phyloP scores from a whole-genome alignment of 2,329 filamentous ascomycete species.

The Talaromyces verruculosus region DNA sequence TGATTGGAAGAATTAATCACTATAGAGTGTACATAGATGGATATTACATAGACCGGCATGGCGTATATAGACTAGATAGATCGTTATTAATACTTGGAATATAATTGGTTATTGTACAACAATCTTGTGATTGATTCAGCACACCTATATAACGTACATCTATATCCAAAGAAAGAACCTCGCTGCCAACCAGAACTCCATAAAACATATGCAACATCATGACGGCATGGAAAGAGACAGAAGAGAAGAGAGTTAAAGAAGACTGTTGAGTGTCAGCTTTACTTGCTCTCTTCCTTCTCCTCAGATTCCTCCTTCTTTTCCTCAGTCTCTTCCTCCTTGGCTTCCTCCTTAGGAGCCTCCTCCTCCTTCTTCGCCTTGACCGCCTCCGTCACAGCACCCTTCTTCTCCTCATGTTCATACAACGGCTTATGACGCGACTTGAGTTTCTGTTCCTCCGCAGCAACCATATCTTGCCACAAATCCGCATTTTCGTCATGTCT shows the following conservation, averaged over 20 bases:
- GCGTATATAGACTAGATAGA: constrained; percentile 8
- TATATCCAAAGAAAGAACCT: neutral
- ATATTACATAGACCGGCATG: neutral
- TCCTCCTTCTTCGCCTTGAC: constrained; percentile 23
- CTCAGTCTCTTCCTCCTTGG: constrained; percentile 15
- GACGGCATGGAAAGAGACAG: neutral
- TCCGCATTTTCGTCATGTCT: constrained; percentile 78
- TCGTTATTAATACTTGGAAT: neutral
- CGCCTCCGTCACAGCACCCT: constrained; percentile 24
- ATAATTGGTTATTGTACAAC: neutral
- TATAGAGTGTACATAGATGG: neutral
- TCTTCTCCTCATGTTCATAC: constrained; percentile 31
- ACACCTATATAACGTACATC: neutral
- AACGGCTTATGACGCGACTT: constrained; percentile 44
- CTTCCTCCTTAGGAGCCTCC: constrained; percentile 21
- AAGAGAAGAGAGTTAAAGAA: neutral
- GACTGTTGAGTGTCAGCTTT: neutral
- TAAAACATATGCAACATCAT: constrained; percentile 3
- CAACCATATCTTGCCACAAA: constrained; percentile 71
- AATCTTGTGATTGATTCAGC: neutral
- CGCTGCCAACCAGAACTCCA: constrained; percentile 5
- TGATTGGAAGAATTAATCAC: constrained; percentile 38
- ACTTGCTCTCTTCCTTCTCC: constrained; percentile 29
- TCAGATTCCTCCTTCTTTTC: constrained; percentile 7
- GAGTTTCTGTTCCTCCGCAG: constrained; percentile 48